Base-by-base conservation (phyloP, 768 basidiomycete genomes). In the Mrakia blollopis region DNA sequence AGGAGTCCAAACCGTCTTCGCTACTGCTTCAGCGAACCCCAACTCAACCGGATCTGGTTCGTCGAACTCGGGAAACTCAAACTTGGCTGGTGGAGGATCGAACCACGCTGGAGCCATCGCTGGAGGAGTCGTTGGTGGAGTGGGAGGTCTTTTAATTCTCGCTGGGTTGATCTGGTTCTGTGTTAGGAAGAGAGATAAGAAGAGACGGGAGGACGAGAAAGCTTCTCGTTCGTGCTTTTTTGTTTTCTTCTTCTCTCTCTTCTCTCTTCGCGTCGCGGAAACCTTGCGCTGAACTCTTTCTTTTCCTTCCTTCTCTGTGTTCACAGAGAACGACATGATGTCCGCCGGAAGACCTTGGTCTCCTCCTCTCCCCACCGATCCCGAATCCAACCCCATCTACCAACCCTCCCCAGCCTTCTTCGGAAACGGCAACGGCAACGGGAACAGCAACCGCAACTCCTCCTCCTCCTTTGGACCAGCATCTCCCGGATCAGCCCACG, bases 91-190 rank as follows among this genome's bases (percentile, higher is more conserved):
- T 28, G 6, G 47, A 69, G 61, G 52, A 35, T 65, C 44, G 25
- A 44, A 32, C 81, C 80, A 81, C 68, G 74, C 75, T 54, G 81
- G 81, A 37, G 81, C 81, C 0, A 83, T 83, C 62, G 83, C 80
- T 37, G 83, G 83, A 37, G 82, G 81, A 57, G 83, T 83, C n/a
- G 78, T 83, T 8, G 83, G 83, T 16, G 83, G 83, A 47, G 72
- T 83, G 6, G 81, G 76, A 11, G 82, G 79, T 65, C 75, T 81
- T 0, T 78, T 81, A 1, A 47, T 81, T 28, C 74, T 83, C 21
- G 79, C 78, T 30, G 74, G 73, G 0, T 78, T 83, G 11, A 50
- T 81, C 32, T 80, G 80, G 79, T 82, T 82, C 80, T 80, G 81
- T 76, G 78, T 79, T 71, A 75, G 80, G 54, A 70, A 76, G 32